These are phyloP conservation scores for Amanita polypyramis DNA, from an alignment of 768 basidiomycete genomes.

Conservation along the genomic window DNA sequence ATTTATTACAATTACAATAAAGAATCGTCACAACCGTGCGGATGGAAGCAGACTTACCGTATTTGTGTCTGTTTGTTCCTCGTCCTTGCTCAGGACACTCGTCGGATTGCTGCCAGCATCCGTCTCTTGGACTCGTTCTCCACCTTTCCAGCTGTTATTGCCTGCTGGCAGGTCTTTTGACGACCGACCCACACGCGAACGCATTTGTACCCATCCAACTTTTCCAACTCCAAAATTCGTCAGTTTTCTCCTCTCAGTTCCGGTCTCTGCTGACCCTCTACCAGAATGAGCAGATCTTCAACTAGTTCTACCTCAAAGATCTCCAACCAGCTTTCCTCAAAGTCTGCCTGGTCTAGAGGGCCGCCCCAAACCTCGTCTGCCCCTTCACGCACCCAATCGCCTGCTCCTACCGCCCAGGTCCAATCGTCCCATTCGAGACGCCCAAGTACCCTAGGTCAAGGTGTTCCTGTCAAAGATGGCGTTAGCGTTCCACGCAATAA, in stretches of 20 bases:
- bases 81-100: slow-evolving; percentile 29
- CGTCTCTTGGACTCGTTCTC: slow-evolving; percentile 32
- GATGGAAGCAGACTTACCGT: not conserved
- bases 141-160: slow-evolving; percentile 47
- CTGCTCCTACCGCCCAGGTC: slow-evolving; percentile 46
- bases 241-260: slow-evolving; percentile 14
- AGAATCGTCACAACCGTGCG: not conserved
- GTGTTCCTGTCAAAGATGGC: slow-evolving; percentile 69
- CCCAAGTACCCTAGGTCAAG: slow-evolving; percentile 62
- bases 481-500: slow-evolving; percentile 61
- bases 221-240: slow-evolving; percentile 31
- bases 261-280: slow-evolving; percentile 11
- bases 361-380: slow-evolving; percentile 58
- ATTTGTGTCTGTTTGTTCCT: slow-evolving; percentile 17
- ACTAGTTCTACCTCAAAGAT: slow-evolving; percentile 64
- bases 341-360: slow-evolving; percentile 89
- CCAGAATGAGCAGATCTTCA: slow-evolving; percentile 91
- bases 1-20: no score
- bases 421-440: slow-evolving; percentile 64
- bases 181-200: slow-evolving; percentile 66
- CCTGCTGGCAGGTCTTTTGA: slow-evolving; percentile 91
- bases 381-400: slow-evolving; percentile 69
- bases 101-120: slow-evolving; percentile 39
- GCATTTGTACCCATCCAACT: slow-evolving; percentile 37
- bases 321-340: slow-evolving; percentile 61